Conservation (phyloP, 441 rosid species). For the Macaranga tanarius region DNA sequence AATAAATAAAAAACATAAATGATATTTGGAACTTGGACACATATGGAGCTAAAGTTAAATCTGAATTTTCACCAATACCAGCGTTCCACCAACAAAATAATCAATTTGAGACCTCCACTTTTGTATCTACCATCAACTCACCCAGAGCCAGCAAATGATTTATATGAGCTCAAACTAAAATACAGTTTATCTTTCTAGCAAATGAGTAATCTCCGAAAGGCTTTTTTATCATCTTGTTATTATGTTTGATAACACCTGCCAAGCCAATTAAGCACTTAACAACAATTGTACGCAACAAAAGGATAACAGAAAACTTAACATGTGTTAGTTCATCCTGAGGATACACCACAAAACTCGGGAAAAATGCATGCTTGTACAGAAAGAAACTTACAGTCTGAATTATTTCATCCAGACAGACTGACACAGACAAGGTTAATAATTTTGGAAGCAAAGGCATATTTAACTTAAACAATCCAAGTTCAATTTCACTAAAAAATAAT, state of each 20-base stretch:
- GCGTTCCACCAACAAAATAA: not conserved
- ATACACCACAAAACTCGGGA: not conserved
- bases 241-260: not conserved
- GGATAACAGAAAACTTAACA: not conserved
- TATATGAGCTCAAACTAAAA: not conserved
- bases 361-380: not conserved
- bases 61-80: not conserved
- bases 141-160: not conserved
- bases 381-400: not conserved
- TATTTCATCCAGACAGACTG: not conserved
- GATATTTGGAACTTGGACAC: not conserved
- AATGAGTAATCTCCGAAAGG: no score
- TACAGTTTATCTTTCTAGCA: not conserved
- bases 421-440: not conserved
- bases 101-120: not conserved
- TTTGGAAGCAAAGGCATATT: not conserved
- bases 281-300: not conserved
- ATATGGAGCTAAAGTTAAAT: not conserved
- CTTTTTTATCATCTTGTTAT: not conserved
- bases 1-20: not conserved
- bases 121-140: not conserved
- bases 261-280: not conserved
- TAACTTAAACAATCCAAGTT: not conserved
- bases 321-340: not conserved
- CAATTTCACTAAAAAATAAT: not conserved